These are phyloP conservation scores for Medicago truncatula DNA, from an alignment of 306 rosid species.

Conservation along the genomic window MtrunA17r5.0-ANR NC_053047.1:3838001-3838500, in stretches of 20 bases:
- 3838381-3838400: too few relatives aligned
- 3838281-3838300: too few relatives aligned
- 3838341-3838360: too few relatives aligned
- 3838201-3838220: neutral
- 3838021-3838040: neutral
- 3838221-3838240: too few relatives aligned
- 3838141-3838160: too few relatives aligned
- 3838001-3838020: neutral
- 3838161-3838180: neutral
- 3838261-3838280: too few relatives aligned
- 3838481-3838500: neutral
- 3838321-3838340: too few relatives aligned
- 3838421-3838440: neutral
- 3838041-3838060: neutral
- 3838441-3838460: neutral
- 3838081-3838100: neutral
- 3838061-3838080: too few relatives aligned
- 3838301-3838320: too few relatives aligned
- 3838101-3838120: neutral
- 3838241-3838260: too few relatives aligned
- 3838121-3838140: neutral
- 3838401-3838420: too few relatives aligned
- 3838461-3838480: neutral
- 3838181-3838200: neutral
- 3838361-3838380: too few relatives aligned